These are phyloP conservation scores for Backusella psychrophila DNA, from an alignment of 192 early-diverging fungal species.

Conservation along the genomic window DNA sequence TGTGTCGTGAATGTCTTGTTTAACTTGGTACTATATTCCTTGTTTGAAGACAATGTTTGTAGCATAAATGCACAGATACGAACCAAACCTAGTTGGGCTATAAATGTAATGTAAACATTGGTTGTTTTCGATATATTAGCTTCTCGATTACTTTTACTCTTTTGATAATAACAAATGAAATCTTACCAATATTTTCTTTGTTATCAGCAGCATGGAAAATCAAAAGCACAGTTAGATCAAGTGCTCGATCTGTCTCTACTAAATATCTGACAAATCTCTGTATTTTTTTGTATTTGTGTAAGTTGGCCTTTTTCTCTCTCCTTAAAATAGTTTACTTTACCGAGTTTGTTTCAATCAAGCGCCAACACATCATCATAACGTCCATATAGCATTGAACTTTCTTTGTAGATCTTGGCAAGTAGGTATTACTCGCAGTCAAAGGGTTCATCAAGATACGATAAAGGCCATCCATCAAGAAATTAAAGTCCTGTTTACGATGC, in stretches of 20 bases:
- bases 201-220: constrained; percentile 64
- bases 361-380: constrained; percentile 83
- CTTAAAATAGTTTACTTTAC: constrained; percentile 37
- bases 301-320: neutral
- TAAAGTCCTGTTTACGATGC: constrained; percentile 81
- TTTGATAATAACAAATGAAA: neutral
- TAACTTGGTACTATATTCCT: constrained; percentile 60
- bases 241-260: constrained; percentile 56
- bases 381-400: constrained; percentile 61
- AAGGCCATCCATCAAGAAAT: constrained; percentile 74
- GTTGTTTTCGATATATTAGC: neutral
- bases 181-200: constrained; percentile 54
- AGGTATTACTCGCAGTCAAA: constrained; percentile 72
- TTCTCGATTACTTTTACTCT: neutral
- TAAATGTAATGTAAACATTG: neutral
- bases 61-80: constrained; percentile 72
- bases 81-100: constrained; percentile 71
- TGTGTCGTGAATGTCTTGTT: constrained; percentile 63
- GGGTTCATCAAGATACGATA: constrained; percentile 82
- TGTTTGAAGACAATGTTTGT: constrained; percentile 70
- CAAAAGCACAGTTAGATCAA: constrained; percentile 61
- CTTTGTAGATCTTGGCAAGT: constrained; percentile 76
- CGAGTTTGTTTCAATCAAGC: constrained; percentile 76
- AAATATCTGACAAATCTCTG: constrained; percentile 65
- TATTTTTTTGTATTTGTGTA: neutral